A percentile compares a stretch with the other conserved stretches of the same genome.
phyloP scores from a whole-genome alignment of 2,329 filamentous ascomycete genomes.

The Fusarium setosum region DNA sequence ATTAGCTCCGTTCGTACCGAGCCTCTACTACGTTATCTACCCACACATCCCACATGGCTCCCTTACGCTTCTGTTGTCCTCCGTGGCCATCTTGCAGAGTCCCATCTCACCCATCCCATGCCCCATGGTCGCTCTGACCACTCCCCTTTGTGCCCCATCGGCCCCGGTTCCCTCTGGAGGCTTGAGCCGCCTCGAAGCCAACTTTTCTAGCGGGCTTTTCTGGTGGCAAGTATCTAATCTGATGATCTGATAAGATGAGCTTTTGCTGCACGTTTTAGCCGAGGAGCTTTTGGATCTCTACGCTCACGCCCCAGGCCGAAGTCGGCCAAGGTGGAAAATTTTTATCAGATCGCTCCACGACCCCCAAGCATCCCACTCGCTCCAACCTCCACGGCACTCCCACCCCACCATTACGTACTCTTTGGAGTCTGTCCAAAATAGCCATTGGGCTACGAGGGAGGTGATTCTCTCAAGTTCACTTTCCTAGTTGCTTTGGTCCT shows the following conservation, averaged over 20 bases:
- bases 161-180: background rate
- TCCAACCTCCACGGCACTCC: background rate
- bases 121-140: background rate
- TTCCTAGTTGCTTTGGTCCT: background rate
- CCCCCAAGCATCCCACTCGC: background rate
- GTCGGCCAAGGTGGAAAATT: slow-evolving; percentile 37
- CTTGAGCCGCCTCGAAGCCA: background rate
- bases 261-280: slow-evolving; percentile 6
- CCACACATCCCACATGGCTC: slow-evolving; percentile 5
- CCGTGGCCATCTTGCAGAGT: slow-evolving; percentile 9
- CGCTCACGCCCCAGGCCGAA: slow-evolving; percentile 32
- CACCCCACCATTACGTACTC: slow-evolving; percentile 26
- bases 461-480: background rate
- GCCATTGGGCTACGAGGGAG: background rate
- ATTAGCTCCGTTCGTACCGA: slow-evolving; percentile 12
- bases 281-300: slow-evolving; percentile 4
- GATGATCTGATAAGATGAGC: slow-evolving; percentile 59
- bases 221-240: slow-evolving; percentile 52
- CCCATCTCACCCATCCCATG: slow-evolving; percentile 7
- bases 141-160: background rate
- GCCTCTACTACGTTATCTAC: slow-evolving; percentile 1
- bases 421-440: slow-evolving; percentile 19
- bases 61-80: background rate
- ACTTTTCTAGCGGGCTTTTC: slow-evolving; percentile 22
- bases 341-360: slow-evolving; percentile 41